These are phyloP conservation scores for Boletus vinaceobasis DNA, from an alignment of 768 basidiomycete species.

Conservation along the genomic window DNA sequence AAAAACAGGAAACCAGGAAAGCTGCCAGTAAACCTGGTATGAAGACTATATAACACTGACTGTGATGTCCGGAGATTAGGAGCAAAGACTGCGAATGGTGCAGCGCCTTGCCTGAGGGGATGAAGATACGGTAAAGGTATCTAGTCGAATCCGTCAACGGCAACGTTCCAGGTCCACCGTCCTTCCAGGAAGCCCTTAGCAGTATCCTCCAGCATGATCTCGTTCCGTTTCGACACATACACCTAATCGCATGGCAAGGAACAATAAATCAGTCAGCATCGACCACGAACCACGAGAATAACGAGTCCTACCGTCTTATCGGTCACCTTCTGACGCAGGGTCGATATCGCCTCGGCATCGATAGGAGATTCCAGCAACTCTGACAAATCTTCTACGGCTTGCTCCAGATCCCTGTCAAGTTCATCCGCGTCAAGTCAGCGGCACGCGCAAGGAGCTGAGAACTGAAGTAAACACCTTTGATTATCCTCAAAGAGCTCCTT, in stretches of 20 bases:
- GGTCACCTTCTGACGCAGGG: constrained; percentile 86
- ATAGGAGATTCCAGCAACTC: constrained; percentile 91
- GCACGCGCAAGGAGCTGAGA: neutral
- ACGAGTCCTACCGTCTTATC: constrained; percentile 77
- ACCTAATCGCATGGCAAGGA: constrained; percentile 40
- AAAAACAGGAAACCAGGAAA: neutral
- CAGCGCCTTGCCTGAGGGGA: neutral
- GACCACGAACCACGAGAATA: neutral
- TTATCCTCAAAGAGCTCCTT: constrained; percentile 98
- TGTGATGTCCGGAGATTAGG: constrained; percentile 1
- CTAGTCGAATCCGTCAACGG: constrained; percentile 67
- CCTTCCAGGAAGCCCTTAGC: constrained; percentile 85
- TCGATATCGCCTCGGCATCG: constrained; percentile 77
- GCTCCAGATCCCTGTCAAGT: constrained; percentile 74
- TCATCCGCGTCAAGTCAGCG: neutral
- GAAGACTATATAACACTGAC: neutral
- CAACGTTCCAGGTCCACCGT: constrained; percentile 77
- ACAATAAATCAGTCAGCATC: neutral
- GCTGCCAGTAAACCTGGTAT: constrained; percentile 2
- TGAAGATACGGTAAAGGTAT: constrained; percentile 9
- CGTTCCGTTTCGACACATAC: constrained; percentile 96
- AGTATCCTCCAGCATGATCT: constrained; percentile 93
- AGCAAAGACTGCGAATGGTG: neutral
- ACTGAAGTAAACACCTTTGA: constrained; percentile 58
- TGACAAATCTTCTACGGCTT: constrained; percentile 91